phyloP scores from a whole-genome alignment of 2,329 filamentous ascomycete genomes.

The Colletotrichum nymphaeae region DNA sequence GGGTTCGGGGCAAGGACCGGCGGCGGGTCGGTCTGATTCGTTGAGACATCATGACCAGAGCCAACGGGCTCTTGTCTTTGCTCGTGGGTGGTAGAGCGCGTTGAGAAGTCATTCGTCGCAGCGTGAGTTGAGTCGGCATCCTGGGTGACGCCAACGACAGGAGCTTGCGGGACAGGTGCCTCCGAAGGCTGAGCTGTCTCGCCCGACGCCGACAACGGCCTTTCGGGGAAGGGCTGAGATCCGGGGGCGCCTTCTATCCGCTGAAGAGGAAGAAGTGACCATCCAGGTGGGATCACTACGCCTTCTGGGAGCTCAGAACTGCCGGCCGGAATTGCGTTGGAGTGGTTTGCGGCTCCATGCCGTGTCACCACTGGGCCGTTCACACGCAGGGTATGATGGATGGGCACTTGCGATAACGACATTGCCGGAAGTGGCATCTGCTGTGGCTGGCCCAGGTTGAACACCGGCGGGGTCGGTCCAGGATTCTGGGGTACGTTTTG shows the following conservation, averaged over 20 bases:
- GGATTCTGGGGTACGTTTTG: slow-evolving; percentile 13
- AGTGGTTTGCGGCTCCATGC: slow-evolving; percentile 58
- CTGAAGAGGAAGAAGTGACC: slow-evolving; percentile 73
- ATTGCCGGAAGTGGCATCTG: slow-evolving; percentile 29
- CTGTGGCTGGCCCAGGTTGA: slow-evolving; percentile 37
- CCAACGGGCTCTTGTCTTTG: slow-evolving; percentile 7
- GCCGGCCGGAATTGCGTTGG: slow-evolving; percentile 67
- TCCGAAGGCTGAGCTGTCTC: background rate
- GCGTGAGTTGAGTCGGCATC: background rate
- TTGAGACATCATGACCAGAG: slow-evolving; percentile 6
- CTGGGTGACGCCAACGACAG: background rate
- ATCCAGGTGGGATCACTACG: slow-evolving; percentile 72
- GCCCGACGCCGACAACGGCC: slow-evolving; percentile 36
- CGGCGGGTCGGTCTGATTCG: slow-evolving; percentile 39
- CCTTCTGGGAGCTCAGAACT: slow-evolving; percentile 72
- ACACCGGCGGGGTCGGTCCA: slow-evolving; percentile 32
- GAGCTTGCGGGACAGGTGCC: background rate
- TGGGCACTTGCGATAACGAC: slow-evolving; percentile 25
- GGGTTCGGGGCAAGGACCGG: slow-evolving; percentile 61
- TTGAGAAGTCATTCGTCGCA: background rate
- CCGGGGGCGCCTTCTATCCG: slow-evolving; percentile 56
- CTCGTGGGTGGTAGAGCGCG: slow-evolving; percentile 8
- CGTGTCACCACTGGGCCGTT: slow-evolving; percentile 57
- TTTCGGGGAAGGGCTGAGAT: slow-evolving; percentile 37
- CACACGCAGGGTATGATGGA: slow-evolving; percentile 43